Percentiles rank a stretch among this genome's conserved stretches.
Evolutionary conservation across 179 eudicot genomes (phyloP).

Genomic region (Silene coronaria): DNA sequence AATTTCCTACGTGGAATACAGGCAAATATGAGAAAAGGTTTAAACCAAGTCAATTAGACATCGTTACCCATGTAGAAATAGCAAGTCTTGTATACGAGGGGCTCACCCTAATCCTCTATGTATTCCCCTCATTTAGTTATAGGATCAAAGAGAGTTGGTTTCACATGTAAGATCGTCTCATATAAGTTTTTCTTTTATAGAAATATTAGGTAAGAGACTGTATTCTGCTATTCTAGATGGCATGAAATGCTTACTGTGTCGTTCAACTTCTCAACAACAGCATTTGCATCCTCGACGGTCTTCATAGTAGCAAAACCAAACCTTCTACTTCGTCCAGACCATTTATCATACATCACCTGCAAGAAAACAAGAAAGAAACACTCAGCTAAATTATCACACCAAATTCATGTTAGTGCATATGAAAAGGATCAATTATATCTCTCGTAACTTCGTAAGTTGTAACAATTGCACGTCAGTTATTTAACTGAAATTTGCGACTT

Average conservation of each 20-base stretch:
- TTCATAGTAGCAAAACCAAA: slow-evolving; percentile 91
- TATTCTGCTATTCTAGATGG: neutral
- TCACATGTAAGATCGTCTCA: neutral
- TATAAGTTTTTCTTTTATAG: no score
- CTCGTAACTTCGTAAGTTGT: neutral
- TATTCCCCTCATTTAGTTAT: no score
- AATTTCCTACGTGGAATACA: slow-evolving; percentile 41
- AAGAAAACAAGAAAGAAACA: neutral
- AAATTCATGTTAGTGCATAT: neutral
- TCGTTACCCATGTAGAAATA: neutral
- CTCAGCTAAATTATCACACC: neutral
- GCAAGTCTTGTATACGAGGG: no score
- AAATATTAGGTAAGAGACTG: neutral
- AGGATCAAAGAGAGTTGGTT: neutral
- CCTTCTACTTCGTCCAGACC: slow-evolving; percentile 75
- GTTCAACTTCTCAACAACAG: slow-evolving; percentile 71
- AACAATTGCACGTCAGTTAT: neutral
- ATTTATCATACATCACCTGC: slow-evolving; percentile 91
- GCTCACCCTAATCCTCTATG: no score
- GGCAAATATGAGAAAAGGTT: neutral
- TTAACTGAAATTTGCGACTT: neutral
- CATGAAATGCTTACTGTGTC: slow-evolving; percentile 55
- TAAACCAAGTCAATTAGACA: neutral
- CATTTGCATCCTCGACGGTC: slow-evolving; percentile 85
- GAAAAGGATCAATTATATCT: no score